A percentile compares a stretch with the other conserved stretches of the same genome.
phyloP scores from a whole-genome alignment of 257 asterid species.

The Scutellaria barbata region DNA sequence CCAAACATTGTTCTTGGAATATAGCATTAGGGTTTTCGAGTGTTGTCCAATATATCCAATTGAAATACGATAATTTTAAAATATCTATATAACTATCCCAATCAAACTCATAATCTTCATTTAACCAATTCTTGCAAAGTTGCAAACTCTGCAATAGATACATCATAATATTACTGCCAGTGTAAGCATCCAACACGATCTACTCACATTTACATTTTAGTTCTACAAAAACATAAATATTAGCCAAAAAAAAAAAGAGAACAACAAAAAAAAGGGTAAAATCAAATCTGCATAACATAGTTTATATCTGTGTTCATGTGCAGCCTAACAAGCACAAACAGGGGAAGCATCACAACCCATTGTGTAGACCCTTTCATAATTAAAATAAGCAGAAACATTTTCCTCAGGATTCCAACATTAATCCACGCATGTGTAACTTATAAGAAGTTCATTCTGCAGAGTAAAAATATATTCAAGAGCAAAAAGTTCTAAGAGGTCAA shows the following conservation, averaged over 20 bases:
- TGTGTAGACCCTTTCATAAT: background rate
- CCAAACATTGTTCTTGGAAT: no score
- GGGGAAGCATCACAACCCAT: background rate
- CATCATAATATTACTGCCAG: background rate
- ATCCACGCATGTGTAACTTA: background rate
- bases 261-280: no score
- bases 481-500: conserved; percentile 25
- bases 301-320: background rate
- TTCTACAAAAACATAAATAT: conserved; percentile 4
- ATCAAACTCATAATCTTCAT: background rate
- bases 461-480: conserved; percentile 28
- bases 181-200: background rate
- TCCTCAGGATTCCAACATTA: conserved; percentile 20
- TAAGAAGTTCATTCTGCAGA: conserved; percentile 12
- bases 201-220: background rate
- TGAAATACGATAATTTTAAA: no score
- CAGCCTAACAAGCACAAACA: background rate
- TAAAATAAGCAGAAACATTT: background rate
- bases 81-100: no score
- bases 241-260: background rate
- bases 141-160: no score
- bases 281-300: background rate
- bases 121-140: background rate
- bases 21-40: no score
- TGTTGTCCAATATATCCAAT: no score